Evolutionary conservation across 2,329 filamentous ascomycete species (phyloP), one percentile per base, ranked within the genome.

Genomic region (Xylaria sp.): DNA sequence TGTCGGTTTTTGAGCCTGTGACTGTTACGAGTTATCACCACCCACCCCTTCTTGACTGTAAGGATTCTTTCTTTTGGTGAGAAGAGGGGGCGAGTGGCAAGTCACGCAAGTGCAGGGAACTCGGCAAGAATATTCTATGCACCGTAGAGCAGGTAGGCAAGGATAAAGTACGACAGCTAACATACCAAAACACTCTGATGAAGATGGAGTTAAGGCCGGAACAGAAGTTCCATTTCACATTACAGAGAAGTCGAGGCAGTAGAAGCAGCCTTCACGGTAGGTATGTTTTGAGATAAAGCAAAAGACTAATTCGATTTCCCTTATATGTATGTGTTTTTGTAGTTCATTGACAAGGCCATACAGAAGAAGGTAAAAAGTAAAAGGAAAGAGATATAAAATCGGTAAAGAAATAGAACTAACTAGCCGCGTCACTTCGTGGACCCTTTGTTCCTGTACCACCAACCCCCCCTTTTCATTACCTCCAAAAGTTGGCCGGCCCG

Each of bases 231-330:
- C 33, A 19, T 46, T 61, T 57, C 38, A 47, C 27, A 29, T 25
- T 35, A 25, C 38, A 29, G 23, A 35, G 35, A n/a, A 49, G 29
- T 21, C 25, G 33, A 19, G 15, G 4, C 6, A n/a, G n/a, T 51
- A 44, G 10, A 17, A 17, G 15, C 11, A 25, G 13, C 29, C 17
- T 19, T 51, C 13, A 15, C 31, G 4, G 11, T 17, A 11, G 38
- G 17, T 7, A 31, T 33, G n/a, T 38, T 19, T 47, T 17, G 21
- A 44, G 23, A 10, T 38, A 54, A 33, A 37, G 31, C 38, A 63
- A 41, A 47, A 21, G 52, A 53, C 44, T 37, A 51, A 55, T 46
- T 47, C 25, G 29, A 55, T 44, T 46, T n/a, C n/a, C n/a, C n/a
- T 3, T 15, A 3, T 19, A 23, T 41, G 15, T 37, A 15, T 15